phyloP scores from a whole-genome alignment of 2,329 filamentous ascomycete genomes.

The Leptosphaerulina australis region DNA sequence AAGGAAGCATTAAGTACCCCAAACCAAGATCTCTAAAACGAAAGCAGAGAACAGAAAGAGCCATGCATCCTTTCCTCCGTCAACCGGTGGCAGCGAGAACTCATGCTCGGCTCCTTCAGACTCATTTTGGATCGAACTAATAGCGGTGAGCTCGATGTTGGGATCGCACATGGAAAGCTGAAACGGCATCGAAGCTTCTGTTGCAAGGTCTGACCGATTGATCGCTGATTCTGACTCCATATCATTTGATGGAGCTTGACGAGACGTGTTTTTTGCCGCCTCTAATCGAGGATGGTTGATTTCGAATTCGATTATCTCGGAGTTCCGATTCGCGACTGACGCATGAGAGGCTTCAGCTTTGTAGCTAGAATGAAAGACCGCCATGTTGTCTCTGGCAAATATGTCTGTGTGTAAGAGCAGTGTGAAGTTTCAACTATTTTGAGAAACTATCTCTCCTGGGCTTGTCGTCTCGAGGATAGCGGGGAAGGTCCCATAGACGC shows the following conservation, averaged over 20 bases:
- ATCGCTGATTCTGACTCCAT: background rate
- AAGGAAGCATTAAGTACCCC: conserved; percentile 42
- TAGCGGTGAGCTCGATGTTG: background rate
- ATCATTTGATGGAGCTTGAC: background rate
- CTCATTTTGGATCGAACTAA: background rate
- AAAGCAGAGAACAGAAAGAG: conserved; percentile 46
- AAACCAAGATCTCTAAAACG: conserved; percentile 59
- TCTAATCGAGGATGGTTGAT: background rate
- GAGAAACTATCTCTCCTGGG: background rate
- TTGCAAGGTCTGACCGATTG: background rate
- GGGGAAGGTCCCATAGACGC: too few relatives aligned
- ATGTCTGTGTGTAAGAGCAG: background rate
- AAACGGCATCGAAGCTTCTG: conserved; percentile 29
- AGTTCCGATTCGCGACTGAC: background rate
- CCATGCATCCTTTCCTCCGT: conserved; percentile 31
- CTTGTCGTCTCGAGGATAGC: background rate
- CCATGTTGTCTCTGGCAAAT: background rate
- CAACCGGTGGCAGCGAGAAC: conserved; percentile 21
- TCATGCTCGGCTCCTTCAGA: background rate
- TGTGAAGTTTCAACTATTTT: too few relatives aligned
- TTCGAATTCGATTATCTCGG: background rate
- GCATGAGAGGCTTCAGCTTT: background rate
- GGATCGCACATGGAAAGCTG: background rate
- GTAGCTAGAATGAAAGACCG: background rate
- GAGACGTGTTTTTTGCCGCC: background rate